These are phyloP conservation scores for Tuber umbilicatum DNA, from an alignment of 495 filamentous ascomycete species.

Conservation along the genomic window DNA sequence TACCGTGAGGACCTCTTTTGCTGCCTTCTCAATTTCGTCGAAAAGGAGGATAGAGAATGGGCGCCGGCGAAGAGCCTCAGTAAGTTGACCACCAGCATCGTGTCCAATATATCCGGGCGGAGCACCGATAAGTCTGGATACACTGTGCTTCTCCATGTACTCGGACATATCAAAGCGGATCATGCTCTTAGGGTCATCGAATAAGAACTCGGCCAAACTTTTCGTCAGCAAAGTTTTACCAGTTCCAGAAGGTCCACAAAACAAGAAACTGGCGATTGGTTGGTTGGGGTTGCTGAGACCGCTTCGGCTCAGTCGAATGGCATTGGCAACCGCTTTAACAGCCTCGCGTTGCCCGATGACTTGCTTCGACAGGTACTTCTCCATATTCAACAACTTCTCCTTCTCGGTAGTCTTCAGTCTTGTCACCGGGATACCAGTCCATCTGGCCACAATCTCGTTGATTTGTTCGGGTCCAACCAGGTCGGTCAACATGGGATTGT, in stretches of 20 bases:
- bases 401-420: conserved; percentile 91
- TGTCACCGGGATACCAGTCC: conserved; percentile 95
- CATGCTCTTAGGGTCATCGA: conserved; percentile 96
- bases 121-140: conserved; percentile 95
- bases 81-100: conserved; percentile 91
- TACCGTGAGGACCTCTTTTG: conserved; percentile 94
- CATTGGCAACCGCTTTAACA: conserved; percentile 87
- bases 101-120: conserved; percentile 96
- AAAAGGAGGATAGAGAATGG: conserved; percentile 98
- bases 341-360: conserved; percentile 94
- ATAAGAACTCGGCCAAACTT: conserved; percentile 92
- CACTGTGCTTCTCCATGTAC: conserved; percentile 94
- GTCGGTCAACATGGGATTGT: conserved; percentile 69
- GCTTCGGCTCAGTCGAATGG: conserved; percentile 87
- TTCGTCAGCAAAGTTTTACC: conserved; percentile 97
- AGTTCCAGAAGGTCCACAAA: conserved; percentile 95
- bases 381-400: conserved; percentile 94
- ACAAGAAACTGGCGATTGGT: conserved; percentile 85
- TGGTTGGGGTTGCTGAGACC: conserved; percentile 92
- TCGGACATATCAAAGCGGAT: conserved; percentile 99
- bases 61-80: conserved; percentile 81
- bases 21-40: conserved; percentile 96
- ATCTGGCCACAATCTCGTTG: conserved; percentile 93
- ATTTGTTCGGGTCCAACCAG: conserved; percentile 96
- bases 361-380: conserved; percentile 69